Base-by-base conservation (phyloP, 345 rosid species). In the Hibiscus syriacus region DNA sequence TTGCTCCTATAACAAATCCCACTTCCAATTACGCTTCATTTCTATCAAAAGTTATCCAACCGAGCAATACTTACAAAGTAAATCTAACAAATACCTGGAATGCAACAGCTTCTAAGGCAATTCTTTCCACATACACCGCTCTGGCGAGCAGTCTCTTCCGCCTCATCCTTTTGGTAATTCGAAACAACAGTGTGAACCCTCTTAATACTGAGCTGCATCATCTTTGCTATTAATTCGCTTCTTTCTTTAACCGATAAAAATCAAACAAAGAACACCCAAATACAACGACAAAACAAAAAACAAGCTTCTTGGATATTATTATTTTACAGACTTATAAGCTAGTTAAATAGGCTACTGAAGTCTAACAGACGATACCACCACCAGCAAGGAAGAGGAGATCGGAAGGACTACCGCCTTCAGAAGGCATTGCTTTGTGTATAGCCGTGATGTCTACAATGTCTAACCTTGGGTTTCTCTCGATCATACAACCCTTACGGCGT, bases 321-420 rank as follows among this genome's bases (percentile, higher is more conserved):
- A 23, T 17, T 20, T 53, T 20, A 16, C 4, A 55, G 53, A 41
- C 48, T 68, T 14, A 68, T 6, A 73, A 38, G 22, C 67, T 68
- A 34, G 27, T 13, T 65, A 23, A 25, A 23, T 25, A 43, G 6
- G 26, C 36, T 63, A 25, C 16, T n/a, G n/a, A 36, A 67, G 68
- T 4, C 16, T 71, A 34, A 3, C 27, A 22, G 26, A 38, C n/a
- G 39, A 71, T 64, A 74, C 99, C 99, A 62, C 99, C 99, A 73
- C 99, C 99, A 61, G 99, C 99, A 7, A 95, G 90, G 80, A 95
- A 95, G 81, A 92, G 97, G 80, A 95, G 98, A 82, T 95, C 99
- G 22, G 99, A 95, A 77, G 99, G 99, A 80, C 96, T 90, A 64
- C 99, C 99, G 85, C 99, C 99, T 88, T 95, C 99, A 63, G 99